Evolutionary conservation across 2,329 filamentous ascomycete genomes (phyloP), one percentile per base, ranked within the genome.

Genomic region (Aspergillus costaricaensis): DNA sequence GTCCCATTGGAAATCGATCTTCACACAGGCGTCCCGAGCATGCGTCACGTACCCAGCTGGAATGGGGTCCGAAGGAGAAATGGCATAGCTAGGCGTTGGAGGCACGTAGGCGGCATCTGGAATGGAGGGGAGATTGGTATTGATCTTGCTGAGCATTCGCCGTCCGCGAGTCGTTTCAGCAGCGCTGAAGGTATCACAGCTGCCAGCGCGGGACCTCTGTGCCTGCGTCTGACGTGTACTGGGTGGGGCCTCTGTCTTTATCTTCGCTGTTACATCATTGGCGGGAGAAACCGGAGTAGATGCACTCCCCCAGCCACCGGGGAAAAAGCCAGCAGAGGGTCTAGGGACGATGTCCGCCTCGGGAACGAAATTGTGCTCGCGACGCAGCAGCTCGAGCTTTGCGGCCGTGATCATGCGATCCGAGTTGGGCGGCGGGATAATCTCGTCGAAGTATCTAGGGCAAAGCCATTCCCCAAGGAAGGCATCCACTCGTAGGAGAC

Each of bases 401-500:
- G 95, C 94, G 43, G 87, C 86, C 25, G 91, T 90, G 2, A 98
- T 82, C 91, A 99, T 96, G 78, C 95, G 85, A 4, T 89, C 86
- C 3, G 92, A 94, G 47, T 87, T 86, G 0, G 95, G 95, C 10
- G 95, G 95, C 3, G 92, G 91, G 0, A 91, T 94, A 65, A 97
- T 97, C 55, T 90, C 85, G 64, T 96, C 92, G 70, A 94, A 99
- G 75, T 99, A 99, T 71, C 93, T 89, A 1, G 92, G 91, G 2
- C 90, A 91, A 30, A 98, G 83, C 95, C 95, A 99, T 81, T 99
- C 95, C 52, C 95, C 94, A 0, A 99, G 83, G 72, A 96, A 97
- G 0, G 93, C 90, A 76, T 99, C 95, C 5, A 99, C 84, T 0
- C 95, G 89, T 51, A 99, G 78, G 9, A 74, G 63, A 43, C 69